phyloP scores from a whole-genome alignment of 805 yeast species.

The Candida berthetii region DNA sequence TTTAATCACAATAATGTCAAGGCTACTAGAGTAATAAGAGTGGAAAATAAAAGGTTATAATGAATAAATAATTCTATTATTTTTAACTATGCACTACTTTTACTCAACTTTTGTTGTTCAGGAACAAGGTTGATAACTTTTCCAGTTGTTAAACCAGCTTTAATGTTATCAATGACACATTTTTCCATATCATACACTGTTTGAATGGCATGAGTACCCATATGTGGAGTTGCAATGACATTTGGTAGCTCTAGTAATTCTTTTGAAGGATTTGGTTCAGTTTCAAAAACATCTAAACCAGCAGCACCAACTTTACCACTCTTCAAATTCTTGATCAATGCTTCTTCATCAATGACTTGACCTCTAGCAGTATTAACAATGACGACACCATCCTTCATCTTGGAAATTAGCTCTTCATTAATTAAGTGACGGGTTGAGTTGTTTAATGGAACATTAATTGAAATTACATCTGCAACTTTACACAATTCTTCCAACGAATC shows the following conservation, averaged over 20 bases:
- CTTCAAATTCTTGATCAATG: conserved; percentile 35
- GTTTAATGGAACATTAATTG: conserved; percentile 48
- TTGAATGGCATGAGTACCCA: conserved; percentile 46
- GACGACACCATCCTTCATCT: conserved; percentile 33
- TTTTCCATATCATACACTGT: conserved; percentile 33
- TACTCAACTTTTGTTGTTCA: conserved; percentile 32
- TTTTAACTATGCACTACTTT: too few relatives aligned
- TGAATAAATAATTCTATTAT: too few relatives aligned
- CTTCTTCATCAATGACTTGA: conserved; percentile 39
- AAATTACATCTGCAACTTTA: conserved; percentile 40
- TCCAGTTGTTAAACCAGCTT: conserved; percentile 33
- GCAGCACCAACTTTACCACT: conserved; percentile 41
- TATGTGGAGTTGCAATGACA: conserved; percentile 49
- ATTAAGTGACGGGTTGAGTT: conserved; percentile 43
- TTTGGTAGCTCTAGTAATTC: conserved; percentile 23
- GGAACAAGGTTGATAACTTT: conserved; percentile 47
- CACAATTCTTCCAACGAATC: conserved; percentile 22
- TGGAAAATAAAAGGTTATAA: too few relatives aligned
- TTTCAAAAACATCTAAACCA: conserved; percentile 51
- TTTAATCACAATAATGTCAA: too few relatives aligned
- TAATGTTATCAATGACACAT: conserved; percentile 34
- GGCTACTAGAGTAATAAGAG: too few relatives aligned
- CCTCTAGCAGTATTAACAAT: conserved; percentile 57
- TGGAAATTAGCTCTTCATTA: conserved; percentile 29
- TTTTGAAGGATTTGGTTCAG: conserved; percentile 36